These are phyloP conservation scores for Actinomortierella ambigua DNA, from an alignment of 371 early-diverging fungal species.

Conservation along the genomic window DNA sequence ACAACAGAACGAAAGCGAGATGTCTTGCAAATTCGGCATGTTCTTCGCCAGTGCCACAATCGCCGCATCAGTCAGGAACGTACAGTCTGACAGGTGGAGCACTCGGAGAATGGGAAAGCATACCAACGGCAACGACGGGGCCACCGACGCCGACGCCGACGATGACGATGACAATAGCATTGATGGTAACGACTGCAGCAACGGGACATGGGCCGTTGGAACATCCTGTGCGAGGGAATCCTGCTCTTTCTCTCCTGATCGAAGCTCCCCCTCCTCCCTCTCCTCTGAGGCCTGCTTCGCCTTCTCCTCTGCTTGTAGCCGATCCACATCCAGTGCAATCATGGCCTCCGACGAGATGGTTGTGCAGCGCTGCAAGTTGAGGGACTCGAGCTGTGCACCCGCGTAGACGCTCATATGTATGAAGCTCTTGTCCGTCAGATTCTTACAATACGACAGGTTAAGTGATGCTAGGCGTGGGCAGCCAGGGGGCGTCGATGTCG, in stretches of 20 bases:
- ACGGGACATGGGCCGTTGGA: no score
- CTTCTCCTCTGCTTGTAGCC: no score
- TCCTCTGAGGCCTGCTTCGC: no score
- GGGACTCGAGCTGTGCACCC: conserved; percentile 42
- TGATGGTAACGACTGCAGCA: no score
- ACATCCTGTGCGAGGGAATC: background rate
- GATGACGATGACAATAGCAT: no score
- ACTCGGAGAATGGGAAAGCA: conserved; percentile 52
- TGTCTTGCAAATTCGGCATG: conserved; percentile 58
- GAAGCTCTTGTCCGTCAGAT: conserved; percentile 66
- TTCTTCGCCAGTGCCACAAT: conserved; percentile 55
- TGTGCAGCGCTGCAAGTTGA: conserved; percentile 83
- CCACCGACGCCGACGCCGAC: conserved; percentile 3
- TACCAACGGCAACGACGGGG: no score
- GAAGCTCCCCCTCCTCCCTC: no score
- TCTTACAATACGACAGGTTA: conserved; percentile 79
- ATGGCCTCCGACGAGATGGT: conserved; percentile 76
- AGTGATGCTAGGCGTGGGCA: conserved; percentile 50
- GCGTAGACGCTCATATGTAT: conserved; percentile 49
- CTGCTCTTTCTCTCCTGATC: background rate
- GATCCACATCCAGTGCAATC: conserved; percentile 49
- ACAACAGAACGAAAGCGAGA: conserved; percentile 82
- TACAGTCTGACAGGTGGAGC: conserved; percentile 76
- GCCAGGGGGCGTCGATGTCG: conserved; percentile 13
- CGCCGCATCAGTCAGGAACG: conserved; percentile 76